Base-by-base conservation (phyloP, 2,329 filamentous ascomycete species). In the Colletotrichum noveboracense region DNA sequence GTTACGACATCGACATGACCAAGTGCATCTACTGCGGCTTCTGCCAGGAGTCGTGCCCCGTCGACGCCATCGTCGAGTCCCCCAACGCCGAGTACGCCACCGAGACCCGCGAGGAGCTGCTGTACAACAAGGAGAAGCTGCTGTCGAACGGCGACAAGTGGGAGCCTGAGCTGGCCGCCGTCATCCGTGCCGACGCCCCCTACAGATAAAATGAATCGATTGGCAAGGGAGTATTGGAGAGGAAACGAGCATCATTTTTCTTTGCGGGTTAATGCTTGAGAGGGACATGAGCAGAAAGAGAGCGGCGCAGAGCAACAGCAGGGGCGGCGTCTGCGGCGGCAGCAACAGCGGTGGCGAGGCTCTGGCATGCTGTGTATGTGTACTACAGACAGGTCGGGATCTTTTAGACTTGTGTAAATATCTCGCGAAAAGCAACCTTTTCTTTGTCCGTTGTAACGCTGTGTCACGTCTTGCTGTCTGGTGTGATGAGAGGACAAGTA, bases 21-120 rank as follows among this genome's bases (percentile, higher is more conserved):
- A 99, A 99, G 91, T 99, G 97, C 89, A 99, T 99, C 87, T 99
- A 98, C 92, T 98, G 97, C 86, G 97, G 97, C 67, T 97, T 98
- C 89, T 98, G 97, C 92, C 96, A 98, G 89, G 97, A 99, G 90
- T 98, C 95, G 79, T 99, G 97, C 88, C 97, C 97, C 60, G 97
- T 99, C 71, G 97, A 99, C 87, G 97, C 97, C 76, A 99, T 91
- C 79, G 91, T 92, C 71, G 91, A 92, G 85, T 90, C 88, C 65
- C 91, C 91, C 79, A 92, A 92, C 80, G 90, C 90, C 80, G 91
- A 92, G 83, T 92, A 92, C 80, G 88, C 90, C 56, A 92, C 91
- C 52, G 91, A 92, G 87, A 92, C 91, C 78, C 93, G 96, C 84
- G 96, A 99, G 87, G 96, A 98, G 89, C 88, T 98, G 81, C 87